phyloP scores from a whole-genome alignment of 78 protist species.

The Bodo saltans region DNA sequence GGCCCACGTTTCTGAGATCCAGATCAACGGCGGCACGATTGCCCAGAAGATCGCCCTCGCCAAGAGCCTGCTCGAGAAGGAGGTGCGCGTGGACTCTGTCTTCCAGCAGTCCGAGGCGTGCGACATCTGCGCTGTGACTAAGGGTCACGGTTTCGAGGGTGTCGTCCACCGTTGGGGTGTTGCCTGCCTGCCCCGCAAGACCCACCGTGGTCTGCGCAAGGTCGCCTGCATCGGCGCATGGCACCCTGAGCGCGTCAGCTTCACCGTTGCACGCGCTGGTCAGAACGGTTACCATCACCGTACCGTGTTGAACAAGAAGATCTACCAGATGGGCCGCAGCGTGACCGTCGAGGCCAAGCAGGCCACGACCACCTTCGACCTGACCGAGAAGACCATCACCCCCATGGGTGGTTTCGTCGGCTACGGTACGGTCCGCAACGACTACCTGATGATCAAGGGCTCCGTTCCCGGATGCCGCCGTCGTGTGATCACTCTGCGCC shows the following conservation, averaged over 20 bases:
- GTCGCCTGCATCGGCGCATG: slow-evolving; percentile 99
- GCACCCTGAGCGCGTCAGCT: slow-evolving; percentile 98
- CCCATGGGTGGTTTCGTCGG: slow-evolving; percentile 99
- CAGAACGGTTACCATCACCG: slow-evolving; percentile 99
- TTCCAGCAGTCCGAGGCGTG: slow-evolving; percentile 87
- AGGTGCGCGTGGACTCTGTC: slow-evolving; percentile 78
- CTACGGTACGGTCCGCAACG: slow-evolving; percentile 94
- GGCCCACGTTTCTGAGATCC: slow-evolving; percentile 99
- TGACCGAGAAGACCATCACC: slow-evolving; percentile 97
- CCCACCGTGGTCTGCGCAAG: slow-evolving; percentile 99
- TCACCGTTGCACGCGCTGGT: slow-evolving; percentile 99
- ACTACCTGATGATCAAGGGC: slow-evolving; percentile 94
- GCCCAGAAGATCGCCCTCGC: slow-evolving; percentile 95
- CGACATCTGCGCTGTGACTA: slow-evolving; percentile 96
- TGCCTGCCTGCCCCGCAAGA: slow-evolving; percentile 96
- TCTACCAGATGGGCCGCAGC: slow-evolving; percentile 91
- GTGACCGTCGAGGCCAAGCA: slow-evolving; percentile 35
- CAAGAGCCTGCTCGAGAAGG: slow-evolving; percentile 84
- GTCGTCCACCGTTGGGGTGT: slow-evolving; percentile 96
- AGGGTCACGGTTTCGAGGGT: slow-evolving; percentile 98
- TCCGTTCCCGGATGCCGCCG: slow-evolving; percentile 82
- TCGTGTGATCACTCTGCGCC: slow-evolving; percentile 96
- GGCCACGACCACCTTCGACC: slow-evolving; percentile 95
- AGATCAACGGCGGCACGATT: slow-evolving; percentile 98
- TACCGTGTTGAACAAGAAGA: slow-evolving; percentile 98